Evolutionary conservation across 345 rosid species (phyloP).

Genomic region (Firmiana major): DNA sequence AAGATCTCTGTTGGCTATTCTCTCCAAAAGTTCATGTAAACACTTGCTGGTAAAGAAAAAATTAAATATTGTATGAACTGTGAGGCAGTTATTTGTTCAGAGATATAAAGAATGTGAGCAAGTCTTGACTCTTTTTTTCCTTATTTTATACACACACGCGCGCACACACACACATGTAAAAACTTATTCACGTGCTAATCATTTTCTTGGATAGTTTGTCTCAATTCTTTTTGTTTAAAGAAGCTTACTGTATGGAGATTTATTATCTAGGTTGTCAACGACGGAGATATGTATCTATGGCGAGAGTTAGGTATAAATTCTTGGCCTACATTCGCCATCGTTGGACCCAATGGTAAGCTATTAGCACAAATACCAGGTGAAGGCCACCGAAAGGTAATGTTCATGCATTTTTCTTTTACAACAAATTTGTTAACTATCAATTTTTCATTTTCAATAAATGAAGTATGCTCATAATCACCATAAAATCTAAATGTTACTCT

Average conservation of each 20-base stretch:
- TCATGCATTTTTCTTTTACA: slow-evolving; percentile 7
- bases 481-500: neutral
- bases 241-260: neutral
- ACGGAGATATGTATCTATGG: slow-evolving; percentile 94
- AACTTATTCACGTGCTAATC: neutral
- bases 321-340: slow-evolving; percentile 91
- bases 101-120: neutral
- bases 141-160: no score
- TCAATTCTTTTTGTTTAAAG: neutral
- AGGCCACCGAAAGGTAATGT: slow-evolving; percentile 73
- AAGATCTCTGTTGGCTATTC: neutral
- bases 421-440: neutral
- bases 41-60: neutral
- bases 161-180: no score
- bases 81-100: neutral
- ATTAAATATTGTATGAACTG: neutral
- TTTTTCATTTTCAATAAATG: neutral
- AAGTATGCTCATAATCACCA: neutral
- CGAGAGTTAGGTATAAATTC: slow-evolving; percentile 85
- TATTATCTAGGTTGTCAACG: slow-evolving; percentile 77
- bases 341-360: slow-evolving; percentile 84
- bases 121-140: neutral
- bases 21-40: neutral
- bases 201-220: neutral
- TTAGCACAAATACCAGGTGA: slow-evolving; percentile 86